Evolutionary conservation across 1,284 basidiomycete genomes (phyloP).

Genomic region (Austroboletus novae-zelandiae): DNA sequence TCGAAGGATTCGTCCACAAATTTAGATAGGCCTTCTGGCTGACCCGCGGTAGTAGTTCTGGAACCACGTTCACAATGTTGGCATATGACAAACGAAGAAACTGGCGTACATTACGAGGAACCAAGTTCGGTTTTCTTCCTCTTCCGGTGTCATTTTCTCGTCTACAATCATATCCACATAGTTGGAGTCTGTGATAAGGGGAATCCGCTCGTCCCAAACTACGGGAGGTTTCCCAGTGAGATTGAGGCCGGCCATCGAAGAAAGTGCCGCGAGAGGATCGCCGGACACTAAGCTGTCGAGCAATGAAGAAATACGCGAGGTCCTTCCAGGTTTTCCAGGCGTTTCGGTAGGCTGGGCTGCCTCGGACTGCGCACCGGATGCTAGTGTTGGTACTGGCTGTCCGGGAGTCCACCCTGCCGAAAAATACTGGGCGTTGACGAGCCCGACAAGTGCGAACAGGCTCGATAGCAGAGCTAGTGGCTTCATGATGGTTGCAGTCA

Average conservation of each 20-base stretch:
- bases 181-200: constrained; percentile 74
- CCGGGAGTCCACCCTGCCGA: constrained; percentile 77
- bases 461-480: constrained; percentile 34
- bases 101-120: constrained; percentile 63
- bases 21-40: constrained; percentile 62
- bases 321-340: constrained; percentile 12
- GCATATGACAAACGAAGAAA: constrained; percentile 2
- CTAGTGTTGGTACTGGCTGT: constrained; percentile 43
- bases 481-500: constrained; percentile 44
- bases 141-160: constrained; percentile 58
- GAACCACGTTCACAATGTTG: constrained; percentile 2
- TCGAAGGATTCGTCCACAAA: constrained; percentile 70
- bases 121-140: constrained; percentile 67
- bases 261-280: constrained; percentile 49
- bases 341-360: constrained; percentile 18
- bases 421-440: constrained; percentile 64
- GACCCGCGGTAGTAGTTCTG: constrained; percentile 61
- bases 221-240: constrained; percentile 55
- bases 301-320: constrained; percentile 20
- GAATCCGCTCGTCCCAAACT: constrained; percentile 67
- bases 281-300: constrained; percentile 26
- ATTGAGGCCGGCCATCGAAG: constrained; percentile 62
- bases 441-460: constrained; percentile 35
- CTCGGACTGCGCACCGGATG: constrained; percentile 15
- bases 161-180: constrained; percentile 66